phyloP scores from a whole-genome alignment of 2,329 filamentous ascomycete genomes.

The Ceratocystiopsis sp. region DNA sequence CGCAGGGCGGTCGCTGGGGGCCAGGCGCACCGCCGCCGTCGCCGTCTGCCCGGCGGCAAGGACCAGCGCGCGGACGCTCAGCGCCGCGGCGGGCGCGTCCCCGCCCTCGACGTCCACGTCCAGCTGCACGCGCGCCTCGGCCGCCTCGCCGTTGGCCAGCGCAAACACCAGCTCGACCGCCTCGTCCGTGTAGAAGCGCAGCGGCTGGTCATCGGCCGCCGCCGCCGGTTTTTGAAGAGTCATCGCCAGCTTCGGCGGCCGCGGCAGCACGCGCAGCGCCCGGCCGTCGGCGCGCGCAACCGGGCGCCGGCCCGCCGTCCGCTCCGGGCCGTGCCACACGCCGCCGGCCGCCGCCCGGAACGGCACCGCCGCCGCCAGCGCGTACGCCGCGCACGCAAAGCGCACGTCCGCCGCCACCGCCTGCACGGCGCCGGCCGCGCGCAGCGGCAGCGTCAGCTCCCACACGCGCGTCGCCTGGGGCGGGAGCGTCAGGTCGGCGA shows the following conservation, averaged over 20 bases:
- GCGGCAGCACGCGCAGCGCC: slow-evolving; percentile 58
- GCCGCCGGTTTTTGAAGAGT: slow-evolving; percentile 20
- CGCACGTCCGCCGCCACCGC: slow-evolving; percentile 46
- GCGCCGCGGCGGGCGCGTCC: slow-evolving; percentile 5
- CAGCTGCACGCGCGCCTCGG: slow-evolving; percentile 54
- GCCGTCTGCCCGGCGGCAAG: slow-evolving; percentile 28
- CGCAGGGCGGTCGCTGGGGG: slow-evolving; percentile 30
- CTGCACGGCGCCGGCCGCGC: slow-evolving; percentile 64
- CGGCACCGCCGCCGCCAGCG: slow-evolving; percentile 46
- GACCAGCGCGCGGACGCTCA: slow-evolving; percentile 25
- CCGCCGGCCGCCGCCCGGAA: slow-evolving; percentile 19
- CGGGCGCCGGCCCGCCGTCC: slow-evolving; percentile 2
- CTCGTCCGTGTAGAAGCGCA: slow-evolving; percentile 76
- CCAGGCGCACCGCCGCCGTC: slow-evolving; percentile 30
- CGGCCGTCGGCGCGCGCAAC: slow-evolving; percentile 32
- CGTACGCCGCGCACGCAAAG: slow-evolving; percentile 48
- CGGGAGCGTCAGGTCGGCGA: slow-evolving; percentile 45
- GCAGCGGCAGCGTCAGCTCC: slow-evolving; percentile 53
- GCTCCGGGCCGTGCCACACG: slow-evolving; percentile 23
- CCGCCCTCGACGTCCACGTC: slow-evolving; percentile 42
- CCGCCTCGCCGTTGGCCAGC: slow-evolving; percentile 68
- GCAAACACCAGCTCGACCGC: slow-evolving; percentile 49
- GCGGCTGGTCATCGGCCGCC: neutral
- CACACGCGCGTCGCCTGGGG: slow-evolving; percentile 55
- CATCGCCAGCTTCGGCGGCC: slow-evolving; percentile 83